Percentiles rank a stretch among this genome's conserved stretches.
These are phyloP conservation scores for Scenedesmus sp. DNA, from an alignment of 163 green algal genomes.

Conservation along the genomic window DNA sequence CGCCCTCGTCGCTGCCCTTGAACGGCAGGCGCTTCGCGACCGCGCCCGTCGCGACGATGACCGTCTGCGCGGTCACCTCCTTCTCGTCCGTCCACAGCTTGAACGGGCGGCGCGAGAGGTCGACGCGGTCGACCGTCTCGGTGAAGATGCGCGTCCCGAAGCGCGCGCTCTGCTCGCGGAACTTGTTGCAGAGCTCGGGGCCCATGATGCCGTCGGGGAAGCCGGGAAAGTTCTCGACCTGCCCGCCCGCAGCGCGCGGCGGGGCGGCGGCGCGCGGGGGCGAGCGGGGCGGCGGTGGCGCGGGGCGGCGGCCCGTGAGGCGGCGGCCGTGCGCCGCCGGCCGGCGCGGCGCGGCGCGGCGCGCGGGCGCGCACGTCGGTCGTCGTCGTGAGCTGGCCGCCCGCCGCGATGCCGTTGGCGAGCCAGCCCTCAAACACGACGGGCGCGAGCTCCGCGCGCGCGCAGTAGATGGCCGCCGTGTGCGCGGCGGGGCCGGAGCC, in stretches of 20 bases:
- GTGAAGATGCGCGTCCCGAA: conserved; percentile 88
- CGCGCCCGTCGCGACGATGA: conserved; percentile 56
- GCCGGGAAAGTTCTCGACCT: conserved; percentile 77
- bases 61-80: conserved; percentile 52
- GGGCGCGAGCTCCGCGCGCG: conserved; percentile 85
- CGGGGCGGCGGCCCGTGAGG: neutral
- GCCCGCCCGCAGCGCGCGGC: no score
- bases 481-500: conserved; percentile 42
- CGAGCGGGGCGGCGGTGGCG: no score
- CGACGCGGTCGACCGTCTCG: conserved; percentile 82
- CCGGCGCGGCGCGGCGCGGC: conserved; percentile 49
- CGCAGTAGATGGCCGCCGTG: conserved; percentile 81
- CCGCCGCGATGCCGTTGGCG: conserved; percentile 87
- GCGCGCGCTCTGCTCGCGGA: conserved; percentile 79
- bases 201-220: conserved; percentile 90
- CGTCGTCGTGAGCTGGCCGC: conserved; percentile 95
- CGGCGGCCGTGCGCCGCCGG: neutral
- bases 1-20: conserved; percentile 79
- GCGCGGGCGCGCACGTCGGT: no score
- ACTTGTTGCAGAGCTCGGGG: conserved; percentile 79
- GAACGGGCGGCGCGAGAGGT: conserved; percentile 82
- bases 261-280: conserved; percentile 46
- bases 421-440: conserved; percentile 91
- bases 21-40: conserved; percentile 76
- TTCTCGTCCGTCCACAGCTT: conserved; percentile 58